Evolutionary conservation across 371 early-diverging fungal genomes (phyloP).

Genomic region (Lichtheimia ramosa): DNA sequence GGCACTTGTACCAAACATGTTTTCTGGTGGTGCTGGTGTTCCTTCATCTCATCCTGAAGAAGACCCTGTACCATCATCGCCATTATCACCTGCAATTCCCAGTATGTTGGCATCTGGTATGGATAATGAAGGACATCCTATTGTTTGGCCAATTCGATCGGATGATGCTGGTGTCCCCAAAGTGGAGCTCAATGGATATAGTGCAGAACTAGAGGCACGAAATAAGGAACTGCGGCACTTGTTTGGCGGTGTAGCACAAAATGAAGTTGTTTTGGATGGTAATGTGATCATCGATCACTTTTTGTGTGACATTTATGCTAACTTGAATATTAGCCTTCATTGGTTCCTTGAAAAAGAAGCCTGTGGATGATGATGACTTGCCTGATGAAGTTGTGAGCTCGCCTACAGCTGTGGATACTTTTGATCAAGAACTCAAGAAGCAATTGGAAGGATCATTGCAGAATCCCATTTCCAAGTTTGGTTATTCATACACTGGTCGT

Average conservation of each 20-base stretch:
- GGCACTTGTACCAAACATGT: conserved; percentile 42
- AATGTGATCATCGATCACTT: conserved; percentile 1
- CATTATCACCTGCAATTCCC: conserved; percentile 10
- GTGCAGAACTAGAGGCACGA: conserved; percentile 25
- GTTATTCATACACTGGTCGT: conserved; percentile 43
- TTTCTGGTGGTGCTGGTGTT: conserved; percentile 7
- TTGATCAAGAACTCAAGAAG: conserved; percentile 37
- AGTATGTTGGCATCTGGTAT: neutral
- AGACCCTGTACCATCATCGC: conserved; percentile 7
- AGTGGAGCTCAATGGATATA: conserved; percentile 33
- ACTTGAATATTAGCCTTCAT: conserved; percentile 28
- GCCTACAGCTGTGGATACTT: conserved; percentile 14
- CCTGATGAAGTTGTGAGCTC: conserved; percentile 17
- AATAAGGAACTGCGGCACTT: conserved; percentile 38
- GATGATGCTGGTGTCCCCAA: conserved; percentile 31
- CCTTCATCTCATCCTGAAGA: neutral
- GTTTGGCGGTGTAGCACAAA: conserved; percentile 38
- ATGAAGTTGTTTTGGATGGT: conserved; percentile 45
- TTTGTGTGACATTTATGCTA: neutral
- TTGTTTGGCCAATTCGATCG: conserved; percentile 38
- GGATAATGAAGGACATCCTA: conserved; percentile 36
- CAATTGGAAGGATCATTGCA: conserved; percentile 26
- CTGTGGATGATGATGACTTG: neutral
- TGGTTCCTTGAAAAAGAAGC: conserved; percentile 40
- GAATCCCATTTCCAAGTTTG: conserved; percentile 31